These are phyloP conservation scores for Microbotryomycetes sp. DNA, from an alignment of 1,284 basidiomycete genomes.

Conservation along the genomic window DNA sequence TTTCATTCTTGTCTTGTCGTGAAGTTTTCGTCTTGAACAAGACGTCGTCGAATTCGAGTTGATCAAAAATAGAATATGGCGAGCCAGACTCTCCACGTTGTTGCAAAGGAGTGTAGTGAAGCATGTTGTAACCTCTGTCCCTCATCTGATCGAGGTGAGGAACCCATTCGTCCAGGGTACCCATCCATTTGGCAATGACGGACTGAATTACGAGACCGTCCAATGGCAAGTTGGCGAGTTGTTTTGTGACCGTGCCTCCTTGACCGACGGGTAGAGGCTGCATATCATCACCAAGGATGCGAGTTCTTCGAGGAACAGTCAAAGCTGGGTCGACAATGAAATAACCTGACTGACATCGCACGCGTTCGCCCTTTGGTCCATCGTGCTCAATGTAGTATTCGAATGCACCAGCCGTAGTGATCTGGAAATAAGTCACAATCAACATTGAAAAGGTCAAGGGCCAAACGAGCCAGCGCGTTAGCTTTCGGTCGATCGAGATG, in stretches of 20 bases:
- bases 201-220: conserved; percentile 81
- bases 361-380: conserved; percentile 49
- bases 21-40: conserved; percentile 51
- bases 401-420: conserved; percentile 90
- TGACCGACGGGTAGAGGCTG: conserved; percentile 33
- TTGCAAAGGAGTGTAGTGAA: conserved; percentile 90
- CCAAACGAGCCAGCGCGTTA: neutral
- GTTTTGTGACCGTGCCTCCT: conserved; percentile 49
- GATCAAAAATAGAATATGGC: conserved; percentile 85
- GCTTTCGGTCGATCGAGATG: neutral
- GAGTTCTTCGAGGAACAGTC: conserved; percentile 60
- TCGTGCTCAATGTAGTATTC: conserved; percentile 91
- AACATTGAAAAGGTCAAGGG: neutral
- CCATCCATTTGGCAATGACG: conserved; percentile 95
- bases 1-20: conserved; percentile 46
- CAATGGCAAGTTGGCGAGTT: conserved; percentile 64
- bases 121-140: conserved; percentile 75
- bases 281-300: conserved; percentile 58
- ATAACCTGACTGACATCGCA: conserved; percentile 77
- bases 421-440: conserved; percentile 41
- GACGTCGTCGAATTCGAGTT: conserved; percentile 68
- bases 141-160: conserved; percentile 71
- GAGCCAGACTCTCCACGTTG: conserved; percentile 78
- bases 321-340: conserved; percentile 92
- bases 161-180: conserved; percentile 66